Evolutionary conservation across 2,329 filamentous ascomycete genomes (phyloP).

Genomic region (Ciborinia camelliae): DNA sequence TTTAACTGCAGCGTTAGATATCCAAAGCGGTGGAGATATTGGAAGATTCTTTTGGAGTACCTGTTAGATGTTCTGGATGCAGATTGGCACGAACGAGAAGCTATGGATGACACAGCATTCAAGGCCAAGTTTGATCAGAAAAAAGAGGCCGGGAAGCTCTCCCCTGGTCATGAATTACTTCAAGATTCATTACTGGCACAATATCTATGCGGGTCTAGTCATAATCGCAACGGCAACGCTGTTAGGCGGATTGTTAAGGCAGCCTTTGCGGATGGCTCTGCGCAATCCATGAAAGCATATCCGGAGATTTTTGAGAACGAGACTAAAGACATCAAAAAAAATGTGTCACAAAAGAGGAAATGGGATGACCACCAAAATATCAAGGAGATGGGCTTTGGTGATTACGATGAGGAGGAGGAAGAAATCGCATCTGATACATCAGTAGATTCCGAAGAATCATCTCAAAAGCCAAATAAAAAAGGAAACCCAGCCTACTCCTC

Average conservation of each 20-base stretch:
- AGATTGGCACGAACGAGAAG: conserved; percentile 60
- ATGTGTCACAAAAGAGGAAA: conserved; percentile 49
- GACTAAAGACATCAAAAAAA: conserved; percentile 45
- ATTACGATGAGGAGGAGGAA: conserved; percentile 44
- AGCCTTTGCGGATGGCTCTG: conserved; percentile 62
- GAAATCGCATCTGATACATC: conserved; percentile 12
- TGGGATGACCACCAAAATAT: conserved; percentile 36
- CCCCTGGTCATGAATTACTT: conserved; percentile 40
- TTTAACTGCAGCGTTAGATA: conserved; percentile 81
- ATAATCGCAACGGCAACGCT: neutral
- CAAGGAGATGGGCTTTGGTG: conserved; percentile 42
- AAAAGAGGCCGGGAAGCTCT: conserved; percentile 23
- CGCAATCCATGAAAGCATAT: conserved; percentile 53
- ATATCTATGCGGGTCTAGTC: conserved; percentile 42
- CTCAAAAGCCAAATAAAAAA: neutral
- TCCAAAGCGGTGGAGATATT: conserved; percentile 73
- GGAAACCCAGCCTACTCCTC: conserved; percentile 9
- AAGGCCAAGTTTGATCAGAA: conserved; percentile 31
- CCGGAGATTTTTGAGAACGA: conserved; percentile 67
- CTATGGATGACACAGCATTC: conserved; percentile 41
- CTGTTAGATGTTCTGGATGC: conserved; percentile 74
- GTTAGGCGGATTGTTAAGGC: conserved; percentile 56
- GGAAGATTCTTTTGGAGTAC: conserved; percentile 75
- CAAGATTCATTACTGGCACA: conserved; percentile 56
- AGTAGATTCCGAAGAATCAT: neutral